These are phyloP conservation scores for Vigna trinervia DNA, from an alignment of 306 rosid genomes.

Conservation along the genomic window DNA sequence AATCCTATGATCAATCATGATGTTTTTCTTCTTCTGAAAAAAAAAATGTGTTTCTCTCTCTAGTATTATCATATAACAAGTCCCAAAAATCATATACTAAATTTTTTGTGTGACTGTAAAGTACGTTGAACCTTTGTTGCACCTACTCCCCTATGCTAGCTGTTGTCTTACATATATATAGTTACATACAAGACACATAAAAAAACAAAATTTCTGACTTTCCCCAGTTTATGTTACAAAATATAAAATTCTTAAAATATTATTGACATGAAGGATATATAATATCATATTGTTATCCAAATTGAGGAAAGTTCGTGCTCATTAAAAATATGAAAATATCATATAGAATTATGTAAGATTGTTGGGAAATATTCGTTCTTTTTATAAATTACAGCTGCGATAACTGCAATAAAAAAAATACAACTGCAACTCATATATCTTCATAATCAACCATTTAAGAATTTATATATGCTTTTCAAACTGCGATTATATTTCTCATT, in stretches of 20 bases:
- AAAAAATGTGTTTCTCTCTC: too few species aligned
- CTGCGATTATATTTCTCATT: too few species aligned
- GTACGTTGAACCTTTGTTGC: neutral
- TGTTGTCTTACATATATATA: slow-evolving; percentile 6
- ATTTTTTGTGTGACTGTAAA: neutral
- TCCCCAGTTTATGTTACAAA: neutral
- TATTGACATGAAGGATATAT: too few species aligned
- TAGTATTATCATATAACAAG: neutral
- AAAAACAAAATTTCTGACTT: slow-evolving; percentile 5
- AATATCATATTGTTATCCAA: neutral
- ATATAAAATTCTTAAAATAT: neutral
- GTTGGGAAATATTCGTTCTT: too few species aligned
- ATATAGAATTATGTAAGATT: too few species aligned
- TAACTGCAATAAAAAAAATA: too few species aligned
- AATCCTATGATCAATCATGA: too few species aligned
- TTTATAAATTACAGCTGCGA: too few species aligned
- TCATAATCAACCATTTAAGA: too few species aligned
- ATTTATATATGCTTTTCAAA: too few species aligned
- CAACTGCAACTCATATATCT: too few species aligned
- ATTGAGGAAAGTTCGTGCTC: neutral
- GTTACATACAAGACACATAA: slow-evolving; percentile 3
- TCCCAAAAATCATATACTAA: neutral
- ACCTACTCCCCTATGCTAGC: neutral
- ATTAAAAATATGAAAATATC: neutral
- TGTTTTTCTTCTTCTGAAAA: too few species aligned